Conservation (phyloP, 148 eudicot species). For the Limonium bicolor region DNA sequence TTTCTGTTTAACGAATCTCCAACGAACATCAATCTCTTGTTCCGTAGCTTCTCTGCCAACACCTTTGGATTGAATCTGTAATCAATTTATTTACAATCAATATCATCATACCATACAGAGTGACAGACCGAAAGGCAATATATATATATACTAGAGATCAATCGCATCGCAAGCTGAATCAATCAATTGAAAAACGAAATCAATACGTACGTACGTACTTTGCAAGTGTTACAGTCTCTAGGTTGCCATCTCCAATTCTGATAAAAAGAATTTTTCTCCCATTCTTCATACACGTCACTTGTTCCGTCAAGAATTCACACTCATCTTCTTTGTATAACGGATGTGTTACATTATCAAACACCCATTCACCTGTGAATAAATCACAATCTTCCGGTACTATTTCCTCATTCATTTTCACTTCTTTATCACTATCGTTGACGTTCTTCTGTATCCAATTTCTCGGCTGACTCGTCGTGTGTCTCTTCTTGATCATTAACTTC, state of each 20-base stretch:
- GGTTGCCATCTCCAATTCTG: conserved; percentile 98
- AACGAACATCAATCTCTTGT: conserved; percentile 92
- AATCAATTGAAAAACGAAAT: background rate
- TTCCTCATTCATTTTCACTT: conserved; percentile 34
- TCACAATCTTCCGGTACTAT: conserved; percentile 69
- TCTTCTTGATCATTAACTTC: conserved; percentile 3
- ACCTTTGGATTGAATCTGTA: conserved; percentile 60
- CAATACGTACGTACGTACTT: too few relatives aligned
- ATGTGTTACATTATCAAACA: conserved; percentile 52
- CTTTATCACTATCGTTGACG: conserved; percentile 21
- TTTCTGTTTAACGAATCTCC: conserved; percentile 91
- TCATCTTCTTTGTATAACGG: conserved; percentile 69
- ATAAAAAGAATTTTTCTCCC: conserved; percentile 56
- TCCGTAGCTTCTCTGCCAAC: conserved; percentile 70
- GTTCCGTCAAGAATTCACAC: conserved; percentile 68
- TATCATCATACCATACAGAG: background rate
- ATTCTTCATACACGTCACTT: conserved; percentile 82
- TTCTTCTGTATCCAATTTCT: conserved; percentile 1
- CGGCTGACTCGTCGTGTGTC: conserved; percentile 2
- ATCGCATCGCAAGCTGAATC: background rate
- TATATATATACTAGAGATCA: background rate
- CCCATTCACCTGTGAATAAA: conserved; percentile 77
- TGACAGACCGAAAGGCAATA: background rate
- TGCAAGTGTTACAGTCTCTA: conserved; percentile 63
- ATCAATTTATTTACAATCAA: background rate